Evolutionary conservation across 2,329 filamentous ascomycete genomes (phyloP), one percentile per base, ranked within the genome.

Genomic region (Apiospora aurea): DNA sequence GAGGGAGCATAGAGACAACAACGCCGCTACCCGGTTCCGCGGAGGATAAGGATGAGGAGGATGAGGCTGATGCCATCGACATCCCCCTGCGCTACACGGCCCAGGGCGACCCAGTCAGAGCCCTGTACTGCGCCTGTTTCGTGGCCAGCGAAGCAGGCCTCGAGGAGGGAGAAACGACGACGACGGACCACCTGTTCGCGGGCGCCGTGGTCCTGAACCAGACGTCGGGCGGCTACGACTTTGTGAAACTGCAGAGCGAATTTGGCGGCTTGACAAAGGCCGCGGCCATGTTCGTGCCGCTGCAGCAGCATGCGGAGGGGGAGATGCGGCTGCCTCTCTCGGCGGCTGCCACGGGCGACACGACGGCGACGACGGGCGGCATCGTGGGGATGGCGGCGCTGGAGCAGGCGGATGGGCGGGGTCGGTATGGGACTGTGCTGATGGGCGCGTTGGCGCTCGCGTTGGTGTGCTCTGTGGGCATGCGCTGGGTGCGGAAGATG

Each of bases 151-250:
- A 34, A 8, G 7, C 34, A 13, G 18, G 18, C 6, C 21, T 49
- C 26, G 18, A 34, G 7, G 26, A 6, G 21, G 51, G n/a, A 1
- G 47, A 51, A 26, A 8, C 47, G 2, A 4, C 26, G 4, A 5
- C 26, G 1, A 4, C 26, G 4, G 16, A 16, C 4, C 53, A 18
- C 29, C 26, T 61, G 6, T 61, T 61, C 26, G 29, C 29, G 29
- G 53, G 53, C 29, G 53, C 53, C 14, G 53, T 61, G 53, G 53
- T 61, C 53, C 29, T 61, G 53, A 61, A 61, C 53, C 53, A 61
- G 2, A 61, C 53, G 0, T 61, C 53, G 53, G 53, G 53, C 1
- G 53, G 21, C 53, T 61, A 61, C 53, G 53, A 61, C 29, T 61
- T 38, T 16, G 29, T 61, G 16, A 29, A 34, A 7, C 53, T 38